A percentile compares a stretch with the other conserved stretches of the same genome.
Evolutionary conservation across 352 stramenopile species (phyloP).

Genomic region (Phytophthora parvispora): DNA sequence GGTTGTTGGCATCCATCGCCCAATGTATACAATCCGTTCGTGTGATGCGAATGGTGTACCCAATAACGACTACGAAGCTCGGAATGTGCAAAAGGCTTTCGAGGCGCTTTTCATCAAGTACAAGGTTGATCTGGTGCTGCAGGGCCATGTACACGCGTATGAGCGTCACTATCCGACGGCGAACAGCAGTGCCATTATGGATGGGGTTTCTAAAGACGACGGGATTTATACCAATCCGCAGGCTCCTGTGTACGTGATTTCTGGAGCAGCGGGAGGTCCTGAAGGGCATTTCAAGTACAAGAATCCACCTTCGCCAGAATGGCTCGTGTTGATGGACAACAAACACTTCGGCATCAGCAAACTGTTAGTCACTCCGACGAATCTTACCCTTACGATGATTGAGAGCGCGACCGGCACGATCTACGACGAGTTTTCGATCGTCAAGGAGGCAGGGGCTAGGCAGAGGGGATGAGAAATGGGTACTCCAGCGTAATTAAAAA

Average conservation of each 20-base stretch:
- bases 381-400: not conserved
- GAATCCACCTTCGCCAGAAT: constrained; percentile 30
- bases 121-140: constrained; percentile 62
- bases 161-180: constrained; percentile 60
- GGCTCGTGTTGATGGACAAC: constrained; percentile 42
- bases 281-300: constrained; percentile 41
- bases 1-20: constrained; percentile 61
- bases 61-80: constrained; percentile 27
- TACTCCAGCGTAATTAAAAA: too few relatives aligned
- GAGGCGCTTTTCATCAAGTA: constrained; percentile 71
- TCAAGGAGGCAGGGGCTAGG: too few relatives aligned
- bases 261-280: constrained; percentile 40
- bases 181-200: constrained; percentile 41
- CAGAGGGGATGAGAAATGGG: too few relatives aligned
- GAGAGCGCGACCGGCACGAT: constrained; percentile 8
- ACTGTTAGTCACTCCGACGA: not conserved
- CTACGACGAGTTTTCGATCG: too few relatives aligned
- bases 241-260: constrained; percentile 62
- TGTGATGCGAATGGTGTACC: constrained; percentile 23
- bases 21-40: constrained; percentile 54
- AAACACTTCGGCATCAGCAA: constrained; percentile 44
- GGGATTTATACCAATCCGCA: constrained; percentile 51
- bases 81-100: constrained; percentile 55
- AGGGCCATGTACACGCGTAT: constrained; percentile 65
- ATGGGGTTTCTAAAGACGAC: constrained; percentile 53